A percentile compares a stretch with the other conserved stretches of the same genome.
Evolutionary conservation across 2,329 filamentous ascomycete species (phyloP).

Genomic region (Fusarium hostae): DNA sequence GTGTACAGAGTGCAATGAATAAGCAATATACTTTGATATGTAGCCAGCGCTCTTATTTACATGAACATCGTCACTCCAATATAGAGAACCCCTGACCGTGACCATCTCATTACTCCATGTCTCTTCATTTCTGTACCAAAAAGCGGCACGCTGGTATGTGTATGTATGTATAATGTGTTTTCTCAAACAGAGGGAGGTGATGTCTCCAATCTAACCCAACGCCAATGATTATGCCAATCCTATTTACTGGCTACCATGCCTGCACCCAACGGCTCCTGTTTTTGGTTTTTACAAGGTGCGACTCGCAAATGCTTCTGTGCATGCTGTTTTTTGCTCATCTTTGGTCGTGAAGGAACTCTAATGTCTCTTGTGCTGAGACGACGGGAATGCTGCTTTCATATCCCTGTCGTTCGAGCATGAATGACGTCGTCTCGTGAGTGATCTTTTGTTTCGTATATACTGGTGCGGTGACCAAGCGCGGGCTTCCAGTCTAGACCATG

Average conservation of each 20-base stretch:
- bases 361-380: background rate
- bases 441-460: constrained; percentile 5
- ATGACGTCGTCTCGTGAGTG: constrained; percentile 28
- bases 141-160: constrained; percentile 13
- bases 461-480: background rate
- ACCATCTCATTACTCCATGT: background rate
- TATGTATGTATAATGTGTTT: constrained; percentile 17
- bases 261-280: constrained; percentile 19
- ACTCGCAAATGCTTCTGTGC: constrained; percentile 27
- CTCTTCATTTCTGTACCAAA: constrained; percentile 9
- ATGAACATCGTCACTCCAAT: background rate
- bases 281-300: constrained; percentile 35
- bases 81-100: background rate
- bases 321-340: constrained; percentile 14
- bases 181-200: constrained; percentile 23
- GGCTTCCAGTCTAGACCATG: constrained; percentile 69
- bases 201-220: constrained; percentile 43
- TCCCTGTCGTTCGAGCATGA: constrained; percentile 11
- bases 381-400: background rate
- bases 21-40: background rate
- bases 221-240: constrained; percentile 41
- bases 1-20: background rate
- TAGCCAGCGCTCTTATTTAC: background rate
- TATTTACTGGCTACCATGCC: constrained; percentile 7
- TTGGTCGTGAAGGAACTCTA: background rate